These are phyloP conservation scores for Entomortierella chlamydospora DNA, from an alignment of 192 early-diverging fungal genomes.

Conservation along the genomic window DNA sequence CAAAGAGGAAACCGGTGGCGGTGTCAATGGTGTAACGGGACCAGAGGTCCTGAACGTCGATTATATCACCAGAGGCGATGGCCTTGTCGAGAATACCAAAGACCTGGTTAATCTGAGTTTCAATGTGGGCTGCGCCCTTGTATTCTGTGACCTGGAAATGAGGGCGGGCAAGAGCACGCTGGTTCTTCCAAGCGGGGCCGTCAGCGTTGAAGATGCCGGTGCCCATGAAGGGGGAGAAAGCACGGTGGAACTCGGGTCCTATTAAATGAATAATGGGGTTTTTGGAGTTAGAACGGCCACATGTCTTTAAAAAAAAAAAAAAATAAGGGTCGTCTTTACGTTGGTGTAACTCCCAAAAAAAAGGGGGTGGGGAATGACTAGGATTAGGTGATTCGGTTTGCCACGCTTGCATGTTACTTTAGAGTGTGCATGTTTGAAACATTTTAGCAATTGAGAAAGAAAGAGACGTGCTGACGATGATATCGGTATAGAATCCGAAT, in stretches of 20 bases:
- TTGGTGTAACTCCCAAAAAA: not conserved
- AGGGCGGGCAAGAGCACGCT: constrained; percentile 49
- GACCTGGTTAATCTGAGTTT: constrained; percentile 54
- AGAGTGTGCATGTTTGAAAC: constrained; percentile 12
- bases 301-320: not conserved
- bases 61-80: constrained; percentile 21
- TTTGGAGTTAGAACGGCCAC: not conserved
- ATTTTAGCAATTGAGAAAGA: not conserved
- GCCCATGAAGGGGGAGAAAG: constrained; percentile 54
- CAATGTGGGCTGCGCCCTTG: constrained; percentile 53
- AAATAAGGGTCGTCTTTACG: too few relatives aligned
- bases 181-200: constrained; percentile 52
- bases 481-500: not conserved
- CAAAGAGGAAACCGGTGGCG: constrained; percentile 50
- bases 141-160: constrained; percentile 55
- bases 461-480: not conserved
- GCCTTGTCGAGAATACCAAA: constrained; percentile 42
- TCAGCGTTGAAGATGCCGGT: constrained; percentile 55
- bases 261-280: not conserved
- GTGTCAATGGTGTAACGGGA: constrained; percentile 54
- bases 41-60: constrained; percentile 52
- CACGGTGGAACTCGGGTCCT: constrained; percentile 52
- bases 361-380: not conserved
- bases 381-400: not conserved
- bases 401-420: constrained; percentile 21